Percentiles rank a stretch among this genome's conserved stretches.
Conservation (phyloP, 257 asterid genomes). For the Ilex aquifolium region DNA sequence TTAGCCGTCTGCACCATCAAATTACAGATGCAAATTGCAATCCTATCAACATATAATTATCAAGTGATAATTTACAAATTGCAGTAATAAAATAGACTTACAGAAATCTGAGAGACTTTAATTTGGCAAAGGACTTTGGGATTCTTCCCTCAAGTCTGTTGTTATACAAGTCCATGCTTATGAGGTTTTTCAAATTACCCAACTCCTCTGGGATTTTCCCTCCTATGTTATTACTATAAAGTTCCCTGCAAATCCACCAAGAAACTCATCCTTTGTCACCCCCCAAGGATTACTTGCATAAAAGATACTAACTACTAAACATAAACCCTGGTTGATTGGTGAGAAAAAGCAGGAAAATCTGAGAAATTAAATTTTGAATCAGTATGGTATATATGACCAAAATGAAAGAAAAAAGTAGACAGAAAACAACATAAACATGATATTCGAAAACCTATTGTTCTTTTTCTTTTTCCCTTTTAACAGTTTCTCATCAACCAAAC, state of each 20-base stretch:
- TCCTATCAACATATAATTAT: not conserved
- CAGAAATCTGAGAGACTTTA: conserved; percentile 73
- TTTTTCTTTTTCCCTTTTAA: no score
- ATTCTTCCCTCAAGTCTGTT: conserved; percentile 59
- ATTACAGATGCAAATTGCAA: not conserved
- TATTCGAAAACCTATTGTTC: no score
- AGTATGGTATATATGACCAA: no score
- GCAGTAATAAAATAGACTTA: conserved; percentile 28
- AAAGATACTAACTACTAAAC: no score
- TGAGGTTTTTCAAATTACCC: conserved; percentile 57
- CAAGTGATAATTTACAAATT: not conserved
- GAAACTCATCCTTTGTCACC: not conserved
- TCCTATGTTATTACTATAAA: conserved; percentile 51
- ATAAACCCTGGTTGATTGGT: no score
- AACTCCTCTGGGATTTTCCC: conserved; percentile 74
- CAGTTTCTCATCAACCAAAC: no score
- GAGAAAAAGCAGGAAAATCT: no score
- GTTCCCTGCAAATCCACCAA: conserved; percentile 55
- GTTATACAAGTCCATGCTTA: conserved; percentile 82
- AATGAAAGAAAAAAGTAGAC: no score
- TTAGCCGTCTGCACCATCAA: conserved; percentile 47
- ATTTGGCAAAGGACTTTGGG: conserved; percentile 57
- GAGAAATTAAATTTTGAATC: no score
- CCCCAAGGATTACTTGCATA: no score
- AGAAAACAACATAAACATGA: no score